Base-by-base conservation (phyloP, 2,329 filamentous ascomycete species). In the Pseudogymnoascus sp. region DNA sequence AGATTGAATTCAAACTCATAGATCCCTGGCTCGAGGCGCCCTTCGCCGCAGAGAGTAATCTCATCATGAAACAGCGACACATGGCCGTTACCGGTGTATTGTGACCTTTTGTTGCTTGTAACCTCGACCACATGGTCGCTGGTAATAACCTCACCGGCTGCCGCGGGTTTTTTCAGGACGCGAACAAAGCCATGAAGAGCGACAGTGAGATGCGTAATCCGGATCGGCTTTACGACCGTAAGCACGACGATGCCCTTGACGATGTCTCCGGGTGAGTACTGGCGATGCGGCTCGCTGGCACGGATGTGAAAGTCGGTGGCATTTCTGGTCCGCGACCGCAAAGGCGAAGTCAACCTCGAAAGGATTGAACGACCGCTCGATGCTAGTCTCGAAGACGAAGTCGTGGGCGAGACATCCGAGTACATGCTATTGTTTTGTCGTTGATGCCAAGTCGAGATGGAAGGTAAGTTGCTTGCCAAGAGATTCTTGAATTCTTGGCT, bases 11-110 rank as follows among this genome's bases (percentile, higher is more conserved):
- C 86, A 74, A 95, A 95, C 74, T 92, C 87, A 72, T 91, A 93
- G 68, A 84, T 84, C 40, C 89, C 89, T 56, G 89, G 82, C 61
- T 89, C 86, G 37, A 95, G 77, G 69, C 87, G 83, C 12, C 90
- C 90, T 70, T 93, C 89, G 22, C 89, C 90, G 71, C 89, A 92
- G 37, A 95, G 77, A 12, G 91, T 88, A 72, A 88, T 83, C 76
- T 95, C 90, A 71, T 95, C 90, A 74, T 92, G 88, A 71, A 93
- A 95, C 53, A 95, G 78, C 43, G 88, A 89, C n/a, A 87, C 89
- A 69, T 90, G 86, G 33, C 90, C 89, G 77, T 90, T 90, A 69
- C 88, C 88, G 71, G 87, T 87, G 71, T 90, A 90, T 67, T 82
- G 82, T 31, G 71, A 71, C 62, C 62, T 71, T 75, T 78, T 65